A percentile compares a stretch with the other conserved stretches of the same genome.
Conservation (phyloP, 2,329 filamentous ascomycete genomes). For the Trichoderma sp. region DNA sequence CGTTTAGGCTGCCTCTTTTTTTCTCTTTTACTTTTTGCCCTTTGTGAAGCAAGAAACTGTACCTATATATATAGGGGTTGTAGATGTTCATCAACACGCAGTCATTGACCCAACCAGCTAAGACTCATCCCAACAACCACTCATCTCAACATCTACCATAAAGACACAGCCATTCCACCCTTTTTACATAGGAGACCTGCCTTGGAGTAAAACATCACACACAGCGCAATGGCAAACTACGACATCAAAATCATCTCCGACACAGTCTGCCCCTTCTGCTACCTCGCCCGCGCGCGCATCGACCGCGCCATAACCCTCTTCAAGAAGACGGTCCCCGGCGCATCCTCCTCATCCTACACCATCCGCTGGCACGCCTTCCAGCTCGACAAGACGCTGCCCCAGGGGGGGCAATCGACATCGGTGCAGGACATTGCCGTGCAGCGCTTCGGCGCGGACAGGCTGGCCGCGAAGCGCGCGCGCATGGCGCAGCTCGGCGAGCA, state of each 20-base stretch:
- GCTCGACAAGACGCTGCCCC: conserved; percentile 51
- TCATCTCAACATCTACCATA: too few relatives aligned
- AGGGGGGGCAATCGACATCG: conserved; percentile 47
- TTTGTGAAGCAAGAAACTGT: too few relatives aligned
- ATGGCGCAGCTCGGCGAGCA: conserved; percentile 60
- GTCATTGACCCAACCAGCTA: too few relatives aligned
- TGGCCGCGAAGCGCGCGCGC: conserved; percentile 58
- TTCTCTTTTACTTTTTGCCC: too few relatives aligned
- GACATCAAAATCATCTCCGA: conserved; percentile 79
- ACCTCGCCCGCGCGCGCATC: conserved; percentile 76
- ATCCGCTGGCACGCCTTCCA: conserved; percentile 80
- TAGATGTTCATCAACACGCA: too few relatives aligned
- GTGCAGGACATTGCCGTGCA: conserved; percentile 55
- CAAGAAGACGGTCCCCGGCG: conserved; percentile 61
- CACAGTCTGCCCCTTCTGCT: conserved; percentile 78
- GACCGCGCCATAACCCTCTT: conserved; percentile 70
- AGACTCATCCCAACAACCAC: too few relatives aligned
- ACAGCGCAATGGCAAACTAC: conserved; percentile 66
- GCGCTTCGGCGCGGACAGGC: conserved; percentile 68
- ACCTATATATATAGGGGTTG: too few relatives aligned
- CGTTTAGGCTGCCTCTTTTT: background rate
- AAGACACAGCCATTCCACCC: too few relatives aligned
- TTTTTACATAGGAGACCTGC: too few relatives aligned
- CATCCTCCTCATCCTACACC: conserved; percentile 66
- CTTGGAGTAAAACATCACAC: background rate